These are phyloP conservation scores for Aspergillus unguis DNA, from an alignment of 2,329 filamentous ascomycete species.

Conservation along the genomic window DNA sequence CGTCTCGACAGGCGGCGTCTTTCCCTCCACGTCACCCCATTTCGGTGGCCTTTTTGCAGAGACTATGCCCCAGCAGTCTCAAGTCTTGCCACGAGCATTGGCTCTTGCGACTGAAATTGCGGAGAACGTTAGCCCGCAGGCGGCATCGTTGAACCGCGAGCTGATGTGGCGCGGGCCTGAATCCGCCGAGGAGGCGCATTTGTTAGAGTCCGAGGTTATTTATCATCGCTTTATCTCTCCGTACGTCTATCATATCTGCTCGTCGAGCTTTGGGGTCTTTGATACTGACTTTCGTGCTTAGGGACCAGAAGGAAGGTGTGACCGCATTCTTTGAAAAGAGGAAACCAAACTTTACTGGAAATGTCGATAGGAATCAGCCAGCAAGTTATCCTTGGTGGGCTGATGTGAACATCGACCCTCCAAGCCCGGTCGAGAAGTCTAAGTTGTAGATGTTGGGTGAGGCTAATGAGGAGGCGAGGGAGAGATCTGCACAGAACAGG, in stretches of 20 bases:
- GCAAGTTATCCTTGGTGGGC: slow-evolving; percentile 67
- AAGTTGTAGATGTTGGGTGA: slow-evolving; percentile 21
- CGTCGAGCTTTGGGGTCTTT: neutral
- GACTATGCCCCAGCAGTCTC: slow-evolving; percentile 54
- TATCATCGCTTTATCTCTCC: slow-evolving; percentile 37
- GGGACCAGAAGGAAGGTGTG: slow-evolving; percentile 66
- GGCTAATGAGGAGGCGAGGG: too few species aligned
- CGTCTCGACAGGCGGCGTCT: slow-evolving; percentile 63
- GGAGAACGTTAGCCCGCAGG: slow-evolving; percentile 62
- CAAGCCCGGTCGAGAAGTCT: slow-evolving; percentile 20
- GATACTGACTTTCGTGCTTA: slow-evolving; percentile 19
- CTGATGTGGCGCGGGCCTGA: slow-evolving; percentile 58
- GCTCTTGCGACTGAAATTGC: slow-evolving; percentile 65
- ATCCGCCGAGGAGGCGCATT: slow-evolving; percentile 65
- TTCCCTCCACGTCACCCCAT: slow-evolving; percentile 46
- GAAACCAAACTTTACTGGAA: slow-evolving; percentile 59
- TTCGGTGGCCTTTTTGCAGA: slow-evolving; percentile 63
- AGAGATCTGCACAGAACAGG: too few species aligned
- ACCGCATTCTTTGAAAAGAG: slow-evolving; percentile 68
- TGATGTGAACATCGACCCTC: slow-evolving; percentile 46
- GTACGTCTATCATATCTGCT: slow-evolving; percentile 16
- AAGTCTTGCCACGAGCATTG: slow-evolving; percentile 63
- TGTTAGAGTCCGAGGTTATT: slow-evolving; percentile 57
- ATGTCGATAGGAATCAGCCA: slow-evolving; percentile 59
- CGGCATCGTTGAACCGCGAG: slow-evolving; percentile 66